phyloP scores from a whole-genome alignment of 2,329 filamentous ascomycete species.

The Penicillium digitatum region DNA sequence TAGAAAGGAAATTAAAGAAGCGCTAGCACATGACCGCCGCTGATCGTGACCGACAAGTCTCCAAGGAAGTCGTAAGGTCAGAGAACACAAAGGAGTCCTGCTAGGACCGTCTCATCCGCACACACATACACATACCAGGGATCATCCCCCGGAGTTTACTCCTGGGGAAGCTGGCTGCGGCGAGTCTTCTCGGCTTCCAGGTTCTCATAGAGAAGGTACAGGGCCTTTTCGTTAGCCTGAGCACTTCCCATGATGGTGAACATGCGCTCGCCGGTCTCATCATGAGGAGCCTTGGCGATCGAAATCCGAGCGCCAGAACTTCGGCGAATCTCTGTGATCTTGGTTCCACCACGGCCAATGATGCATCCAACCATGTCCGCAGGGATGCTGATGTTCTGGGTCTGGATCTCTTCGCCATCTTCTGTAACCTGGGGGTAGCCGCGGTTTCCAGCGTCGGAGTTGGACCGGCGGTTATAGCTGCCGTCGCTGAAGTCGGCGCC shows the following conservation, averaged over 20 bases:
- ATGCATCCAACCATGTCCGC: slow-evolving; percentile 99
- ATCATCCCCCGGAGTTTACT: slow-evolving; percentile 38
- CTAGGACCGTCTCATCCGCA: slow-evolving; percentile 18
- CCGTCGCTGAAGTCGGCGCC: slow-evolving; percentile 93
- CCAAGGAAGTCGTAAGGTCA: slow-evolving; percentile 25
- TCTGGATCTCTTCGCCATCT: slow-evolving; percentile 96
- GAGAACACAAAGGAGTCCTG: slow-evolving; percentile 21
- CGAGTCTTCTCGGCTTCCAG: slow-evolving; percentile 99
- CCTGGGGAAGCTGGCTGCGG: slow-evolving; percentile 71
- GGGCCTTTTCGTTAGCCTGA: slow-evolving; percentile 88
- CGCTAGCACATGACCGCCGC: slow-evolving; percentile 29
- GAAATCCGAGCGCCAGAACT: slow-evolving; percentile 94
- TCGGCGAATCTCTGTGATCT: slow-evolving; percentile 98
- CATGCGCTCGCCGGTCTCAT: slow-evolving; percentile 97
- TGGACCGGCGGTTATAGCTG: slow-evolving; percentile 73
- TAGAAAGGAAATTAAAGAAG: slow-evolving; percentile 20
- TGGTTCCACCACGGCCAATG: slow-evolving; percentile 89
- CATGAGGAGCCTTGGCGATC: slow-evolving; percentile 93
- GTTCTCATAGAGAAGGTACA: slow-evolving; percentile 97
- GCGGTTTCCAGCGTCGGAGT: slow-evolving; percentile 73
- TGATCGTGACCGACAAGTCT: slow-evolving; percentile 31
- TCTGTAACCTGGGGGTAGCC: slow-evolving; percentile 87
- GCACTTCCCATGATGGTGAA: slow-evolving; percentile 98
- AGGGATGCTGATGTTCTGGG: slow-evolving; percentile 98
- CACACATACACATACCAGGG: slow-evolving; percentile 9